Percentiles rank a stretch among this genome's conserved stretches.
These are phyloP conservation scores for Saccharomycopsis fodiens DNA, from an alignment of 805 yeast species.

Conservation along the genomic window DNA sequence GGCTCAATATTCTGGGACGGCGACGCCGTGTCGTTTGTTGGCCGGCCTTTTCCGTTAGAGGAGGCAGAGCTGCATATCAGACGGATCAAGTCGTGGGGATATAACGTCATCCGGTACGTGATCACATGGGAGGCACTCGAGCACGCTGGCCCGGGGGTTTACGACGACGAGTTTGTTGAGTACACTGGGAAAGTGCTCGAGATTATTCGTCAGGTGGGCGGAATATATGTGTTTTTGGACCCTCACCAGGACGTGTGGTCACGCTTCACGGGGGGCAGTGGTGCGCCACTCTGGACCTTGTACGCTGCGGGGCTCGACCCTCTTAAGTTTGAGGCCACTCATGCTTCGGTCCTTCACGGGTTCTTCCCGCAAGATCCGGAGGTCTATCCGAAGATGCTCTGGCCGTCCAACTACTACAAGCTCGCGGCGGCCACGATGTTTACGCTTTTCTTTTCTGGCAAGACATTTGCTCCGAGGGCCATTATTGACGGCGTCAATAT, in stretches of 20 bases:
- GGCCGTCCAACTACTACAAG: slow-evolving; percentile 83
- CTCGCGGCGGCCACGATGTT: slow-evolving; percentile 77
- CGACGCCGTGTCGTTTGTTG: slow-evolving; percentile 72
- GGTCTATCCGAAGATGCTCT: slow-evolving; percentile 72
- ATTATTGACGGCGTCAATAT: slow-evolving; percentile 64
- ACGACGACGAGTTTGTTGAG: slow-evolving; percentile 70
- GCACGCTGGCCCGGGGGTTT: slow-evolving; percentile 76
- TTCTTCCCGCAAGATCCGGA: slow-evolving; percentile 31
- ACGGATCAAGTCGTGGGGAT: slow-evolving; percentile 75
- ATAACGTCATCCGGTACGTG: slow-evolving; percentile 66
- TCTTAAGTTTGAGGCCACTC: slow-evolving; percentile 55
- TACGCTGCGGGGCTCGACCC: slow-evolving; percentile 87
- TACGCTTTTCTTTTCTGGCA: slow-evolving; percentile 78
- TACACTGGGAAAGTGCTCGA: slow-evolving; percentile 58
- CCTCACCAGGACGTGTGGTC: slow-evolving; percentile 97
- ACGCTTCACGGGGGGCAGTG: slow-evolving; percentile 80
- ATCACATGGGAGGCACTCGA: slow-evolving; percentile 92
- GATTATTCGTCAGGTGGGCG: slow-evolving; percentile 55
- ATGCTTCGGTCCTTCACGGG: slow-evolving; percentile 77
- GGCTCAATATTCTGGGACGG: slow-evolving; percentile 55
- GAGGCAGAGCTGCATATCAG: slow-evolving; percentile 65
- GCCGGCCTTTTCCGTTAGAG: slow-evolving; percentile 69
- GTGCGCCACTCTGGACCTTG: slow-evolving; percentile 91
- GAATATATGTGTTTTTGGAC: slow-evolving; percentile 72
- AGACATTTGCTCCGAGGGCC: slow-evolving; percentile 67